Conservation (phyloP, 176 grass and related monocot species). For the Juncus inflexus region DNA sequence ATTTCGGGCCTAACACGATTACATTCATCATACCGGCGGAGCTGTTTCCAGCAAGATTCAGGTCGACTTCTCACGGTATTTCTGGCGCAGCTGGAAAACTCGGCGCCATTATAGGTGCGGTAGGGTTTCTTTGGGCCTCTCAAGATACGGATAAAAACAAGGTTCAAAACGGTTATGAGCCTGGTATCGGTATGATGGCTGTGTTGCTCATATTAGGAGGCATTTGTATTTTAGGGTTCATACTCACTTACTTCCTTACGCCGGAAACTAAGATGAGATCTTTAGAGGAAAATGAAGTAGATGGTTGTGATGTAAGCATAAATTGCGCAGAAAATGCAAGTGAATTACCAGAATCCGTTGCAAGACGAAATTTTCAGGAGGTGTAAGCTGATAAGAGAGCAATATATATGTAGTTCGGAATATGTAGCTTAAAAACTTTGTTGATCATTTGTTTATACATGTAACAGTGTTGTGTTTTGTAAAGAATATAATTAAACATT, state of each 20-base stretch:
- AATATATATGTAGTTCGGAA: too few species aligned
- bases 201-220: conserved; percentile 43
- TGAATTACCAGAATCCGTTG: background rate
- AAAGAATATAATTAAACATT: too few species aligned
- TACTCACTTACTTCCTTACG: conserved; percentile 46
- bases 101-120: conserved; percentile 31
- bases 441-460: too few species aligned
- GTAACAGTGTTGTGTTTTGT: too few species aligned
- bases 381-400: too few species aligned
- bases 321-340: background rate
- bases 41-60: conserved; percentile 38
- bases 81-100: conserved; percentile 35
- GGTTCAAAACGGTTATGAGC: conserved; percentile 1
- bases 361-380: too few species aligned
- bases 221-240: conserved; percentile 44
- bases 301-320: background rate
- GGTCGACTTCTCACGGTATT: conserved; percentile 39
- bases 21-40: conserved; percentile 44
- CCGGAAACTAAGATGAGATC: conserved; percentile 61
- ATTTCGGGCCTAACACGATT: conserved; percentile 40
- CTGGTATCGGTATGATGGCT: conserved; percentile 46
- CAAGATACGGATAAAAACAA: conserved; percentile 11
- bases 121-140: conserved; percentile 41
- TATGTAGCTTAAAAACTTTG: too few species aligned
- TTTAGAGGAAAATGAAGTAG: conserved; percentile 64